Base-by-base conservation (phyloP, 306 rosid genomes). In the Cicer bijugum region DNA sequence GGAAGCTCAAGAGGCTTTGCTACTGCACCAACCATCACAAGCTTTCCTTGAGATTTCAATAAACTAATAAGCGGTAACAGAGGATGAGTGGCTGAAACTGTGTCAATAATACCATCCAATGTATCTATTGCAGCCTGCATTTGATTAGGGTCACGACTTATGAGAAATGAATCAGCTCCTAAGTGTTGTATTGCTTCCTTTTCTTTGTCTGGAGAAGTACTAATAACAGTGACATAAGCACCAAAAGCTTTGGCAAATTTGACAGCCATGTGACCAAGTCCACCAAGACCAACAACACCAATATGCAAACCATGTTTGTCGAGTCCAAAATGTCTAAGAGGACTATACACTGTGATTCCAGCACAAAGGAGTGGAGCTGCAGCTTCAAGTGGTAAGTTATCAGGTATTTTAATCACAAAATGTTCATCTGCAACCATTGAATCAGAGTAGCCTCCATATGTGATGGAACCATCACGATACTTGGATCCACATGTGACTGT, bases 181-280 rank as follows among this genome's bases (percentile, higher is more conserved):
- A 85, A 65, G 15, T n/a, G 81, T 4, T 78, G 61, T 17, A 84
- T 35, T 3, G 90, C 92, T 72, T 88, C 87, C 0, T 75, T 19
- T 75, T 84, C 81, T 60, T 88, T 88, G 57, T 64, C 43, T 4
- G 82, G 82, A 1, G 90, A 88, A 0, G 92, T 84, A 60, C 90
- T 86, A 2, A 88, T 84, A 6, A 86, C 87, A 0, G 92, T 88
- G 0, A 85, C 87, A 47, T 80, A 80, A 38, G 70, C 76, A 12
- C 92, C 90, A 71, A 85, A 47, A 46, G 92, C 90, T 72, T 86
- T 88, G 1, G 87, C 89, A 35, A 88, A 86, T 39, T 88, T 88
- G 0, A 86, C 87, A 15, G 87, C 92, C 67, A 88, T 1, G 9
- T 84, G 90, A 14, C 92, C 92, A 0, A 86, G 72, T 7, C 87